A percentile compares a stretch with the other conserved stretches of the same genome.
Evolutionary conservation across 1,139 yeast genomes (phyloP).

Genomic region (Candida sanyaensis): DNA sequence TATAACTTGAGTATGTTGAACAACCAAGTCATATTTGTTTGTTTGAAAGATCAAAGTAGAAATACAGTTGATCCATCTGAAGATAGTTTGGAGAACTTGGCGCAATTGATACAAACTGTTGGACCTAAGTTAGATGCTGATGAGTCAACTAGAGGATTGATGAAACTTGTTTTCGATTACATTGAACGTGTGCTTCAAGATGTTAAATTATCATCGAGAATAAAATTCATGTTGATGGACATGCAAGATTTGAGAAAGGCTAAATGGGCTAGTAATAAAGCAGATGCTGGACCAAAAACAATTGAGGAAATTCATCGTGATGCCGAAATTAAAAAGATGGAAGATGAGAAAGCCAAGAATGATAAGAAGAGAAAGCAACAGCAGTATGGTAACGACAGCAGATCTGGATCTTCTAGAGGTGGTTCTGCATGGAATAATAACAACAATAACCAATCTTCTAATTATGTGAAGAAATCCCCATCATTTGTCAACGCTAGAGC

Average conservation of each 20-base stretch:
- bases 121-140: slow-evolving; percentile 74
- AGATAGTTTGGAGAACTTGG: slow-evolving; percentile 87
- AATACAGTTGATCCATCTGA: slow-evolving; percentile 75
- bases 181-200: slow-evolving; percentile 59
- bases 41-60: slow-evolving; percentile 69
- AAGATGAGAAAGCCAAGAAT: slow-evolving; percentile 58
- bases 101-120: slow-evolving; percentile 84
- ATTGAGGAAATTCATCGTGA: slow-evolving; percentile 89
- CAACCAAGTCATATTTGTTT: slow-evolving; percentile 74
- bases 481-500: slow-evolving; percentile 24
- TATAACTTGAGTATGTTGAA: slow-evolving; percentile 78
- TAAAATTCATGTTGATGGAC: slow-evolving; percentile 88
- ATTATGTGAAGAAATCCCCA: slow-evolving; percentile 22
- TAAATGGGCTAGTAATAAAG: slow-evolving; percentile 59
- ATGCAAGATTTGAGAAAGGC: slow-evolving; percentile 72
- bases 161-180: slow-evolving; percentile 64
- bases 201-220: slow-evolving; percentile 68
- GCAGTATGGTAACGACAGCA: slow-evolving; percentile 37
- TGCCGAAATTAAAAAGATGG: slow-evolving; percentile 65
- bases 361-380: slow-evolving; percentile 32
- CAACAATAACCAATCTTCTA: slow-evolving; percentile 10
- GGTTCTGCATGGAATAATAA: slow-evolving; percentile 51
- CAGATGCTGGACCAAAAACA: slow-evolving; percentile 87
- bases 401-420: slow-evolving; percentile 54
- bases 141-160: slow-evolving; percentile 44